Percentiles rank a stretch among this genome's conserved stretches.
These are phyloP conservation scores for Malus hybrid DNA, from an alignment of 331 rosid species.

Conservation along the genomic window DNA sequence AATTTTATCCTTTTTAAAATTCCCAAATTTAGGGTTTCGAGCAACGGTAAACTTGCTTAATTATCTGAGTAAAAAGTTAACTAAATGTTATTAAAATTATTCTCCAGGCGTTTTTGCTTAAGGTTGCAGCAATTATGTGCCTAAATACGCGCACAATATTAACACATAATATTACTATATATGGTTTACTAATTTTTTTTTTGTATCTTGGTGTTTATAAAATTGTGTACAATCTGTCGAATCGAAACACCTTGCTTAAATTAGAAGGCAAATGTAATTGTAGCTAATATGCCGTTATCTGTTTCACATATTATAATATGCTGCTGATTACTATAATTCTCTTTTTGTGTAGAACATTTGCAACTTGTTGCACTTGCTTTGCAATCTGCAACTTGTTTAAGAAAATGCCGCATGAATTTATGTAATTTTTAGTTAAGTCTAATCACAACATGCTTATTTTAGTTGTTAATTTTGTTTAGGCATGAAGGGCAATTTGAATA, in stretches of 20 bases:
- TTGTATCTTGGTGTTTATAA: conserved; percentile 1
- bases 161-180: background rate
- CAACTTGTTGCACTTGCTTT: background rate
- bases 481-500: too few species aligned
- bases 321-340: background rate
- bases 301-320: background rate
- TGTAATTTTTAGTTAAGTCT: background rate
- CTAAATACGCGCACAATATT: background rate
- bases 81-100: background rate
- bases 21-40: background rate
- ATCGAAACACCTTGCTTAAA: background rate
- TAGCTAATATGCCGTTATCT: background rate
- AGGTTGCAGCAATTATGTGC: conserved; percentile 5
- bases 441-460: background rate
- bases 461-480: background rate
- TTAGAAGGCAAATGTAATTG: background rate
- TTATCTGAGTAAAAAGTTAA: conserved; percentile 1
- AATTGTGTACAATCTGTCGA: background rate
- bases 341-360: background rate
- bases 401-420: background rate
- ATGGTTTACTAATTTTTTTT: background rate
- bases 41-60: background rate
- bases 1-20: background rate
- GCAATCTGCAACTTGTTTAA: background rate
- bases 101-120: conserved; percentile 11